Conservation (phyloP, 2,329 filamentous ascomycete species). For the Calonectria henricotiae region DNA sequence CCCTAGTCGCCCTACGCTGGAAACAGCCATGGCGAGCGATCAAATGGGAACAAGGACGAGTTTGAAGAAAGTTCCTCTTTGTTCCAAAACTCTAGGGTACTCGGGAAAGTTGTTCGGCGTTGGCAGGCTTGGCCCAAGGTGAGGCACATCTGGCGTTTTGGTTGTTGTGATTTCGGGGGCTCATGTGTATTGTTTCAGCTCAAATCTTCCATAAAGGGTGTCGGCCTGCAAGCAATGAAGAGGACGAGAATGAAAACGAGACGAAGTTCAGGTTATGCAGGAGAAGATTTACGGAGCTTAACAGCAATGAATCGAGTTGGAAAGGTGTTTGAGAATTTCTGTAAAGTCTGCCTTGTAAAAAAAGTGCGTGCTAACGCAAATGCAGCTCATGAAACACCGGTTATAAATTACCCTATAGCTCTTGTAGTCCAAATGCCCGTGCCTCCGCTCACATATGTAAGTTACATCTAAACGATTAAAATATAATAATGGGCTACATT, state of each 20-base stretch:
- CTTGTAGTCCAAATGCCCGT: conserved; percentile 2
- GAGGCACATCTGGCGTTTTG: conserved; percentile 52
- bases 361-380: conserved; percentile 25
- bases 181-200: conserved; percentile 51
- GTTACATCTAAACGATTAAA: background rate
- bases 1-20: conserved; percentile 4
- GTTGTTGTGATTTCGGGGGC: conserved; percentile 48
- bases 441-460: background rate
- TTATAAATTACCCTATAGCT: conserved; percentile 12
- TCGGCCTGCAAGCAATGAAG: conserved; percentile 28
- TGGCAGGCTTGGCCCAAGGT: conserved; percentile 50
- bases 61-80: background rate
- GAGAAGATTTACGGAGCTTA: background rate
- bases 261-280: background rate
- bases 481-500: background rate
- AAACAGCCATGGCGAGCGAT: background rate
- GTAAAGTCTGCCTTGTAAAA: conserved; percentile 7
- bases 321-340: conserved; percentile 4
- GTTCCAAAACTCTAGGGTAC: conserved; percentile 1
- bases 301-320: background rate
- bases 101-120: conserved; percentile 42
- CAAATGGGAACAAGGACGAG: background rate
- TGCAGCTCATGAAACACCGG: conserved; percentile 14
- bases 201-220: conserved; percentile 33
- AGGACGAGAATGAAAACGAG: conserved; percentile 14